Evolutionary conservation across 2,329 filamentous ascomycete species (phyloP).

Genomic region (Xylaria digitata): DNA sequence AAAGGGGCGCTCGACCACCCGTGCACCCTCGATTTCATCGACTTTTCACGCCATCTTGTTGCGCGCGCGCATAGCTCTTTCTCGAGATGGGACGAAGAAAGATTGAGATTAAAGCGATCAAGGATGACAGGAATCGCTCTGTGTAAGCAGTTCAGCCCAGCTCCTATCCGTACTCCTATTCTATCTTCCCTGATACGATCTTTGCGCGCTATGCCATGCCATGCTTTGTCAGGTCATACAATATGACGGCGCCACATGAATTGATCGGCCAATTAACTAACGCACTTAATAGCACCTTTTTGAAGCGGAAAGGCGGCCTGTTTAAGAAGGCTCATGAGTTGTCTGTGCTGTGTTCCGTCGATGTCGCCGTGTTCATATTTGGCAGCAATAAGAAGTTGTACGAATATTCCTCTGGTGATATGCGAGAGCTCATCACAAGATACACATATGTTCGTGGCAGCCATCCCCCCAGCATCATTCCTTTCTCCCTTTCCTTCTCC

Average conservation of each 20-base stretch:
- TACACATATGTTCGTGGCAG: slow-evolving; percentile 84
- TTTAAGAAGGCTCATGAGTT: slow-evolving; percentile 99
- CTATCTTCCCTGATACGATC: not conserved
- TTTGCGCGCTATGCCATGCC: not conserved
- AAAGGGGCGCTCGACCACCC: slow-evolving; percentile 29
- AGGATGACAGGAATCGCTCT: slow-evolving; percentile 96
- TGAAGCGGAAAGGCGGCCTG: slow-evolving; percentile 97
- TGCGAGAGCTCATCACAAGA: slow-evolving; percentile 87
- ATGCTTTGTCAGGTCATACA: slow-evolving; percentile 4
- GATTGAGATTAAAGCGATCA: slow-evolving; percentile 99
- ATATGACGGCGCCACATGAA: slow-evolving; percentile 2
- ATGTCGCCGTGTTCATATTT: slow-evolving; percentile 98
- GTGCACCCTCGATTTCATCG: slow-evolving; percentile 22
- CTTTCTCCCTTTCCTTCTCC: not conserved
- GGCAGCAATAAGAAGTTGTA: slow-evolving; percentile 99
- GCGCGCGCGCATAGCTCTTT: slow-evolving; percentile 26
- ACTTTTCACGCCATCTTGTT: slow-evolving; percentile 1
- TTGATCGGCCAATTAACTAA: slow-evolving; percentile 38
- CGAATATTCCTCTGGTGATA: slow-evolving; percentile 94
- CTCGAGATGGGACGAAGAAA: slow-evolving; percentile 92
- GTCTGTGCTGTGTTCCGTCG: slow-evolving; percentile 96
- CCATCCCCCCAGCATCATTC: not conserved
- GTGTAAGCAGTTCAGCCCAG: slow-evolving; percentile 73
- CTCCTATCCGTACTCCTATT: slow-evolving; percentile 11
- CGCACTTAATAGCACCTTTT: slow-evolving; percentile 77